phyloP scores from a whole-genome alignment of 441 rosid species.

The Bruguiera hainesii region DNA sequence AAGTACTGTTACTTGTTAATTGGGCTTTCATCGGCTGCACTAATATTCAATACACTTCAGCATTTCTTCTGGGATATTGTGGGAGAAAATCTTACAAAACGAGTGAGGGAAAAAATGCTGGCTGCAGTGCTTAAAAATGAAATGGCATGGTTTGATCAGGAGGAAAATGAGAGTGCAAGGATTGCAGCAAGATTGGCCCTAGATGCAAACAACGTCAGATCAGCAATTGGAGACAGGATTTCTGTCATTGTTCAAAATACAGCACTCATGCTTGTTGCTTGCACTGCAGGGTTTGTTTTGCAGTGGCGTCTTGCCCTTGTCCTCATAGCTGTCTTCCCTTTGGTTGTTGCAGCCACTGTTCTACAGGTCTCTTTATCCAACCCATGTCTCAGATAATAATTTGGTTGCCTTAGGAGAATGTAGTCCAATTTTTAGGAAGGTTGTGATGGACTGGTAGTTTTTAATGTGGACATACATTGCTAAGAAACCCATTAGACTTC shows the following conservation, averaged over 20 bases:
- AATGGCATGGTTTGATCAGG: constrained; percentile 99
- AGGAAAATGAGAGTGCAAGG: constrained; percentile 94
- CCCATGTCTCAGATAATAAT: constrained; percentile 7
- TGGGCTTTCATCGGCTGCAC: constrained; percentile 90
- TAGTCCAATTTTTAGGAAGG: neutral
- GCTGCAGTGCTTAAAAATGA: constrained; percentile 88
- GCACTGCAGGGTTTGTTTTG: constrained; percentile 94
- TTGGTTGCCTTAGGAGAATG: neutral
- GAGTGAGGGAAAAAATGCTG: constrained; percentile 97
- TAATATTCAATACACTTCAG: constrained; percentile 86
- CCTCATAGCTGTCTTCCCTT: constrained; percentile 88
- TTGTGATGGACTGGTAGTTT: neutral
- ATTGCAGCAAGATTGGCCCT: constrained; percentile 86
- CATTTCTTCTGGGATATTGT: constrained; percentile 97
- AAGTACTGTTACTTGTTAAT: constrained; percentile 88
- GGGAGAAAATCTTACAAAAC: constrained; percentile 95
- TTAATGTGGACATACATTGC: neutral
- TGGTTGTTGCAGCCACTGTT: constrained; percentile 95
- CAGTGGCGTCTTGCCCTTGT: constrained; percentile 99
- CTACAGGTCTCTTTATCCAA: constrained; percentile 62
- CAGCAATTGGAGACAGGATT: constrained; percentile 96
- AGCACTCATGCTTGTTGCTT: constrained; percentile 89
- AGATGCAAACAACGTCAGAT: constrained; percentile 94
- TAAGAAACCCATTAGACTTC: too few species aligned
- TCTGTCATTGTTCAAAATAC: constrained; percentile 95